Percentiles rank a stretch among this genome's conserved stretches.
phyloP scores from a whole-genome alignment of 1,284 basidiomycete genomes.

The Pyrrhoderma lamaoense region DNA sequence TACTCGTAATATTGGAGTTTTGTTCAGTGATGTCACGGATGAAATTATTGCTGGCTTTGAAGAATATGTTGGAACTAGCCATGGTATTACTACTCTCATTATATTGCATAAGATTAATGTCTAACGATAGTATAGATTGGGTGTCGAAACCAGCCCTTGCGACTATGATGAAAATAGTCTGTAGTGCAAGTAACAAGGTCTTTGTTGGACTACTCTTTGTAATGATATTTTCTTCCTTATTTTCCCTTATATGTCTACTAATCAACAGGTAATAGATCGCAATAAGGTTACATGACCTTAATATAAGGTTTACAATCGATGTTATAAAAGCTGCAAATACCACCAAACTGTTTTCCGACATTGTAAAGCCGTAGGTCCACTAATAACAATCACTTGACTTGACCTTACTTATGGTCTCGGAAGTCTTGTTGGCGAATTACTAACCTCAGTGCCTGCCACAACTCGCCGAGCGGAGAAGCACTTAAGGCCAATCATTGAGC shows the following conservation, averaged over 20 bases:
- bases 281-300: conserved; percentile 31
- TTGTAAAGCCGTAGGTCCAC: conserved; percentile 7
- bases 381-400: neutral
- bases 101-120: conserved; percentile 21
- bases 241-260: neutral
- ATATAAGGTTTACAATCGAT: conserved; percentile 28
- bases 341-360: neutral
- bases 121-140: conserved; percentile 30
- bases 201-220: conserved; percentile 37
- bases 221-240: neutral
- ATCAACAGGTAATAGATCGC: conserved; percentile 28
- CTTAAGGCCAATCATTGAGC: conserved; percentile 32
- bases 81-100: neutral
- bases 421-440: conserved; percentile 8
- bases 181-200: conserved; percentile 33
- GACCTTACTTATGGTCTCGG: neutral
- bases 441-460: conserved; percentile 3
- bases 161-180: conserved; percentile 34
- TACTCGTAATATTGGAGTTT: conserved; percentile 21
- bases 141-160: conserved; percentile 26
- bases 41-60: conserved; percentile 23
- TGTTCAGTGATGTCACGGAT: conserved; percentile 24
- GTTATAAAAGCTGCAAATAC: conserved; percentile 24
- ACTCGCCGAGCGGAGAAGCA: conserved; percentile 23
- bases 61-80: conserved; percentile 18